Evolutionary conservation across 176 grass and related monocot genomes (phyloP).

Genomic region (Musa beccarii): DNA sequence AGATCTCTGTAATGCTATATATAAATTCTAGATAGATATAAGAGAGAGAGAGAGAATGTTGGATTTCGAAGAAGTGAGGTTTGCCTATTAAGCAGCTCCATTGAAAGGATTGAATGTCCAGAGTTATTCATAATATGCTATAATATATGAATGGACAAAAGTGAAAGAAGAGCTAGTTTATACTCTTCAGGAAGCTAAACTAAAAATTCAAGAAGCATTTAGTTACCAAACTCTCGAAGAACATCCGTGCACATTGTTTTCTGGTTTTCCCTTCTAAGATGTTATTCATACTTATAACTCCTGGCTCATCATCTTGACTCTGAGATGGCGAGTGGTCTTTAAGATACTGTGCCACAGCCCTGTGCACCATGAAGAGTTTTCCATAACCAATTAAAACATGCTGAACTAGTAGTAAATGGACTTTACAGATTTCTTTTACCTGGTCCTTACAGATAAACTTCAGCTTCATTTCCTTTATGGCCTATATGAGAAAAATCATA

Average conservation of each 20-base stretch:
- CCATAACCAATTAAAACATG: slow-evolving; percentile 9
- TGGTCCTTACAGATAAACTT: slow-evolving; percentile 80
- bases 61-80: too few relatives aligned
- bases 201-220: not conserved
- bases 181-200: not conserved
- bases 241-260: slow-evolving; percentile 81
- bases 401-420: slow-evolving; percentile 14
- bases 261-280: slow-evolving; percentile 84
- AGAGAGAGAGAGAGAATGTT: too few relatives aligned
- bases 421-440: slow-evolving; percentile 27
- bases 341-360: slow-evolving; percentile 68
- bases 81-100: too few relatives aligned
- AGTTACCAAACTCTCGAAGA: slow-evolving; percentile 86
- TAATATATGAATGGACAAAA: too few relatives aligned
- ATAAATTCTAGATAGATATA: too few relatives aligned
- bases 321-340: slow-evolving; percentile 41
- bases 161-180: not conserved
- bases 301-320: slow-evolving; percentile 21
- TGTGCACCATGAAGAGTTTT: slow-evolving; percentile 27
- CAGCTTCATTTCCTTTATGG: slow-evolving; percentile 36
- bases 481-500: slow-evolving; percentile 23
- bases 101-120: not conserved
- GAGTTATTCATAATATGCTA: too few relatives aligned
- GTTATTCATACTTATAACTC: slow-evolving; percentile 53
- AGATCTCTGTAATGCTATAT: too few relatives aligned